These are phyloP conservation scores for Scutellaria baicalensis DNA, from an alignment of 257 asterid species.

Conservation along the genomic window DNA sequence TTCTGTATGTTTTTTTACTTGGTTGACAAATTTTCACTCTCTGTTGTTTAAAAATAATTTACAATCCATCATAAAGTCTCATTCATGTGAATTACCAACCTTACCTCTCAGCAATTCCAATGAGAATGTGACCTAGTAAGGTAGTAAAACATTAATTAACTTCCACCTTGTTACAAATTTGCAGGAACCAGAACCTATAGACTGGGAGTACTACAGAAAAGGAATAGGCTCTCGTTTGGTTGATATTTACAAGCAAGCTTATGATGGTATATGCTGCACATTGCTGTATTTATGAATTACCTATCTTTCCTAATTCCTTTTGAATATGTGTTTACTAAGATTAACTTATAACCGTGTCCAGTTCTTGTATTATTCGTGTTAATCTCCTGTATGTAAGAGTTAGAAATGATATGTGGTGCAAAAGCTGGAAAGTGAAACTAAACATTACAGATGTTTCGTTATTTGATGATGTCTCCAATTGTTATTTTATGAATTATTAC, in stretches of 20 bases:
- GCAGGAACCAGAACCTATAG: slow-evolving; percentile 90
- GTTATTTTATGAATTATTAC: not conserved
- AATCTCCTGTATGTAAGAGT: not conserved
- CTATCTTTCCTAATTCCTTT: not conserved
- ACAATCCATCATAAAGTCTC: not conserved
- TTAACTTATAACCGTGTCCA: not conserved
- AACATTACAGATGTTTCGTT: not conserved
- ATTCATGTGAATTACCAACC: not conserved
- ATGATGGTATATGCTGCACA: slow-evolving; percentile 45
- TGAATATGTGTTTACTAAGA: not conserved
- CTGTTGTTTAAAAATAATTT: not conserved
- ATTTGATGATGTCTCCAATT: not conserved
- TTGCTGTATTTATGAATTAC: not conserved
- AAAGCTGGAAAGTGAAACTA: not conserved
- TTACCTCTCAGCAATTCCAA: not conserved
- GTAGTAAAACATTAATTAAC: not conserved
- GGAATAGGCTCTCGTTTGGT: slow-evolving; percentile 89
- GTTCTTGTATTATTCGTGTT: not conserved
- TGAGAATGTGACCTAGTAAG: not conserved
- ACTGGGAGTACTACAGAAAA: slow-evolving; percentile 90
- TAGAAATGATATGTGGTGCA: not conserved
- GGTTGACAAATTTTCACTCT: not conserved
- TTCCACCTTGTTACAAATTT: not conserved
- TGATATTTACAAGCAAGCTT: slow-evolving; percentile 93
- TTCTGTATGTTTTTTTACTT: not conserved